Percentiles rank a stretch among this genome's conserved stretches.
Conservation (phyloP, 805 yeast species). For the Kregervanrija pseudodelftensis region DNA sequence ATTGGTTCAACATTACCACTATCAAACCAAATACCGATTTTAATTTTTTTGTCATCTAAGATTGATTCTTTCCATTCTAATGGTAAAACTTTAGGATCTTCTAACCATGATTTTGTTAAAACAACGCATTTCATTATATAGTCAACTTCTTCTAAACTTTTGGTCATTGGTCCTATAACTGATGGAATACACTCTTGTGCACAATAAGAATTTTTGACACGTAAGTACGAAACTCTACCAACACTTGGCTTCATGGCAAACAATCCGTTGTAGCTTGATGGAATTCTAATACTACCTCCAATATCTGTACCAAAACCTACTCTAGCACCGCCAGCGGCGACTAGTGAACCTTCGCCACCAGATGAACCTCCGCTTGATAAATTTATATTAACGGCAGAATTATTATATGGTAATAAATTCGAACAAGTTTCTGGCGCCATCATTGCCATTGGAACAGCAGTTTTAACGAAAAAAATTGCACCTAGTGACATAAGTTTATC, state of each 20-base stretch:
- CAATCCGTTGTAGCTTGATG: conserved; percentile 52
- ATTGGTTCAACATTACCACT: conserved; percentile 40
- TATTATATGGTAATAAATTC: conserved; percentile 41
- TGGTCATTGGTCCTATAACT: conserved; percentile 49
- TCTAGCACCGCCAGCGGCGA: conserved; percentile 49
- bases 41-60: conserved; percentile 24
- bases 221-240: conserved; percentile 26
- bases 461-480: conserved; percentile 48
- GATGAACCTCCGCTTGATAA: conserved; percentile 59
- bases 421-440: conserved; percentile 53
- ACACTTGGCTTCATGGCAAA: conserved; percentile 49
- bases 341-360: conserved; percentile 58
- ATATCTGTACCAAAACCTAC: conserved; percentile 60
- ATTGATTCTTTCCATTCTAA: conserved; percentile 36
- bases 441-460: conserved; percentile 51
- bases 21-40: conserved; percentile 35
- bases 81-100: conserved; percentile 38
- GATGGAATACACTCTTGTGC: conserved; percentile 53
- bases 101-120: conserved; percentile 38
- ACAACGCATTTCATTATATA: conserved; percentile 35
- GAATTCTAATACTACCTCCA: conserved; percentile 48
- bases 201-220: conserved; percentile 33
- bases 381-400: conserved; percentile 43
- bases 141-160: conserved; percentile 42
- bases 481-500: conserved; percentile 36